These are phyloP conservation scores for Aspergillus alliaceus DNA, from an alignment of 2,329 filamentous ascomycete species.

Conservation along the genomic window DNA sequence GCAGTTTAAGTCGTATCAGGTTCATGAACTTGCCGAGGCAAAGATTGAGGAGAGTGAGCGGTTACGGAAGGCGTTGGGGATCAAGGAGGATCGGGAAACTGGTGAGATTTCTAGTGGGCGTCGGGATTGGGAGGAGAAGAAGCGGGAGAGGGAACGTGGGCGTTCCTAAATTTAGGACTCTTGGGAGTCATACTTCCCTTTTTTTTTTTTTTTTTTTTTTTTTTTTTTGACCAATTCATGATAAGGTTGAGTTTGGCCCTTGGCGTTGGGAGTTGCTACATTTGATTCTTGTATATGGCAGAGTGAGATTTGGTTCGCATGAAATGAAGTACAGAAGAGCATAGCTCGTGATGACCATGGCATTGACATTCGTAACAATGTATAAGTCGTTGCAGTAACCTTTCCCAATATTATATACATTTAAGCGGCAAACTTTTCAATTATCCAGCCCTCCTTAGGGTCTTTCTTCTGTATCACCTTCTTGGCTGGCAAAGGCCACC, in stretches of 20 bases:
- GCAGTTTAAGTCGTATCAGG: constrained; percentile 84
- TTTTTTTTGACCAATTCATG: background rate
- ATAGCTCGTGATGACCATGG: background rate
- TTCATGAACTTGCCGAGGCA: constrained; percentile 92
- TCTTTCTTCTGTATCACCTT: constrained; percentile 81
- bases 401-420: constrained; percentile 16
- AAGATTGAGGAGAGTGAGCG: constrained; percentile 96
- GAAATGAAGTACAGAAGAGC: background rate
- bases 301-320: background rate
- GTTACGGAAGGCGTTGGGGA: constrained; percentile 80
- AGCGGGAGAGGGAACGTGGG: constrained; percentile 19
- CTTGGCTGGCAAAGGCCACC: constrained; percentile 83
- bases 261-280: constrained; percentile 3
- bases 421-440: constrained; percentile 54
- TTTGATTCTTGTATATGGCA: background rate
- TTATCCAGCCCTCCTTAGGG: constrained; percentile 70
- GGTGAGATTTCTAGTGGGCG: constrained; percentile 57
- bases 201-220: background rate
- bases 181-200: too few species aligned
- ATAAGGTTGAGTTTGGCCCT: background rate
- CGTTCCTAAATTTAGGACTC: constrained; percentile 14
- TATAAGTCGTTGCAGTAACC: constrained; percentile 2
- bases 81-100: constrained; percentile 81
- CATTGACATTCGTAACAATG: background rate
- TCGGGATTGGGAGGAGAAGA: constrained; percentile 8